These are phyloP conservation scores for Magnolia kwangsiensis DNA, from an alignment of 164 flowering plant species.

Conservation along the genomic window DNA sequence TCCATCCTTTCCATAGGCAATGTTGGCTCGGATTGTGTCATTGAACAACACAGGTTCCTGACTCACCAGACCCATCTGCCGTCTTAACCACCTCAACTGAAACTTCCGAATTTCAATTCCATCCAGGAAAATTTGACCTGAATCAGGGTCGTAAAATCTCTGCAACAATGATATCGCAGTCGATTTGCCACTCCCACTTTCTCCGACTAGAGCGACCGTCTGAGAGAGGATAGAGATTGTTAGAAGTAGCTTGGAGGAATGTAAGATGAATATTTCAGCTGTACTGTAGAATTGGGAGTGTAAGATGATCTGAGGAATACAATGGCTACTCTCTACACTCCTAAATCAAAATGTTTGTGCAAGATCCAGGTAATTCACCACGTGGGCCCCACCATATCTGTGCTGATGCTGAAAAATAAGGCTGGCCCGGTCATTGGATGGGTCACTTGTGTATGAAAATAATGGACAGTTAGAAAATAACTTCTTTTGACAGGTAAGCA, in stretches of 20 bases:
- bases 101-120: conserved; percentile 34
- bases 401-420: too few species aligned
- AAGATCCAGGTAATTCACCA: too few species aligned
- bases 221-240: conserved; percentile 11
- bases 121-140: conserved; percentile 39
- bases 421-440: too few species aligned
- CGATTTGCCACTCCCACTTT: conserved; percentile 48
- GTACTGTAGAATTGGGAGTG: too few species aligned
- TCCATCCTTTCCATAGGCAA: conserved; percentile 48
- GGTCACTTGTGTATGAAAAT: too few species aligned
- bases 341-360: background rate
- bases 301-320: background rate
- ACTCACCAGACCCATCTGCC: conserved; percentile 47
- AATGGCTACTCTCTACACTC: too few species aligned
- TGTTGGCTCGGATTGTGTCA: conserved; percentile 45
- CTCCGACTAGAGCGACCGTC: conserved; percentile 52
- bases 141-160: conserved; percentile 46
- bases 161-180: conserved; percentile 38
- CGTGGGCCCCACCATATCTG: too few species aligned
- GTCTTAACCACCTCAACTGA: conserved; percentile 42
- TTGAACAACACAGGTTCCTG: conserved; percentile 49
- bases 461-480: background rate
- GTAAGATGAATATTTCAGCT: background rate
- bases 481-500: too few species aligned
- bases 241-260: background rate